phyloP scores from a whole-genome alignment of 108 stramenopile species.

The Parmales sp. region DNA sequence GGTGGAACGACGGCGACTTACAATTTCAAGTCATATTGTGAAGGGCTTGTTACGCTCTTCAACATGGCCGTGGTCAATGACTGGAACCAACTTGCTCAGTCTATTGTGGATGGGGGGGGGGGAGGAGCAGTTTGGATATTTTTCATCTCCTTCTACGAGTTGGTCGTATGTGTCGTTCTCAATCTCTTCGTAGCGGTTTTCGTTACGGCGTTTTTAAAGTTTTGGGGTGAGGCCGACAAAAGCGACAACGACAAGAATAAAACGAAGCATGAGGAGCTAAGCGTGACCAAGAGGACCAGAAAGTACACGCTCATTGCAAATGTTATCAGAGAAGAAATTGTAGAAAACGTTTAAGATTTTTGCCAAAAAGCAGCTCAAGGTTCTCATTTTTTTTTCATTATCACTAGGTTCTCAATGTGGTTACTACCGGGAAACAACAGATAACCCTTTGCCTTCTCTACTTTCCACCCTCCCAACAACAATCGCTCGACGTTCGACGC shows the following conservation, averaged over 20 bases:
- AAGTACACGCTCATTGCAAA: too few species aligned
- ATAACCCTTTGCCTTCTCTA: too few species aligned
- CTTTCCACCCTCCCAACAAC: too few species aligned
- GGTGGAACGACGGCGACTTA: not conserved
- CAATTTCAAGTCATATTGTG: not conserved
- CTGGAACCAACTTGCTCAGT: not conserved
- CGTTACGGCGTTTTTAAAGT: not conserved
- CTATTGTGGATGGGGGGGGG: not conserved
- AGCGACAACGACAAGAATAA: not conserved
- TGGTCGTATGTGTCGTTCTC: not conserved
- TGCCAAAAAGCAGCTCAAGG: too few species aligned
- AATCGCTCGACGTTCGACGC: too few species aligned
- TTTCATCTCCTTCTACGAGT: not conserved
- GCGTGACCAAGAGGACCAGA: too few species aligned
- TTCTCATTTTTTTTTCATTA: too few species aligned
- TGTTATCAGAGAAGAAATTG: too few species aligned
- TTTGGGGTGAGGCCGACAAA: not conserved
- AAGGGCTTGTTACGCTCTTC: not conserved
- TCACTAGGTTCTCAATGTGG: too few species aligned
- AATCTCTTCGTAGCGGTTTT: not conserved
- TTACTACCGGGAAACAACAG: too few species aligned
- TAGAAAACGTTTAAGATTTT: too few species aligned
- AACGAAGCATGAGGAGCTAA: too few species aligned
- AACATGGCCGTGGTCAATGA: not conserved
- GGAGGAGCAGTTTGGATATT: not conserved